These are phyloP conservation scores for Agarophyton chilense DNA, from an alignment of 23 red algal species.

Conservation along the genomic window DNA sequence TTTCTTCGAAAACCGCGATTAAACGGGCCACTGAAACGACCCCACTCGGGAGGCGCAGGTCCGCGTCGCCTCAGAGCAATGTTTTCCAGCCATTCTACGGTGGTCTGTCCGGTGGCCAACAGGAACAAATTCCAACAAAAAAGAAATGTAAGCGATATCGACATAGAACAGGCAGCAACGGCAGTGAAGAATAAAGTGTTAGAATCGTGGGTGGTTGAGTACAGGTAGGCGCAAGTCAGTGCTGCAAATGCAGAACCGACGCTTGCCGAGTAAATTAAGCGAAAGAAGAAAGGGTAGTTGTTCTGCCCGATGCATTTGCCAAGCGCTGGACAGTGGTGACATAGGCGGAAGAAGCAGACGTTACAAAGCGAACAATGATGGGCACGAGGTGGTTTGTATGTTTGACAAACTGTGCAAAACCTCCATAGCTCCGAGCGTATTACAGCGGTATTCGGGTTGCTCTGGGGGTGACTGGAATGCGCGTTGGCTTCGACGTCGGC, in stretches of 20 bases:
- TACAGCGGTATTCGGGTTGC: no score
- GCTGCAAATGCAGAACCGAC: slow-evolving; percentile 47
- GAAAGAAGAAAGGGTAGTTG: slow-evolving; percentile 82
- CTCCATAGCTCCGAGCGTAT: slow-evolving; percentile 22
- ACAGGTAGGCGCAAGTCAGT: neutral
- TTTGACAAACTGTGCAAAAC: slow-evolving; percentile 60
- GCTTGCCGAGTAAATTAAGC: slow-evolving; percentile 57
- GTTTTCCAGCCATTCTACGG: slow-evolving; percentile 67
- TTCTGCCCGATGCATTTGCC: slow-evolving; percentile 63
- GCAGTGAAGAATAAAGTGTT: slow-evolving; percentile 3
- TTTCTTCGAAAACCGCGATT: slow-evolving; percentile 5
- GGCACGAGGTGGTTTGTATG: slow-evolving; percentile 59
- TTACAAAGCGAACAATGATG: slow-evolving; percentile 83
- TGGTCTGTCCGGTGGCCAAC: slow-evolving; percentile 69
- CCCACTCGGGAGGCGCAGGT: neutral
- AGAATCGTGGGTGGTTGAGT: neutral
- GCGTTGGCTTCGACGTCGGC: no score
- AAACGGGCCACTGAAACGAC: slow-evolving; percentile 30
- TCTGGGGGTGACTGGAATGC: no score
- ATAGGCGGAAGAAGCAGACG: slow-evolving; percentile 66
- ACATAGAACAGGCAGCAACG: neutral
- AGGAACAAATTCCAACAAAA: slow-evolving; percentile 63
- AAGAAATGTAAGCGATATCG: slow-evolving; percentile 14
- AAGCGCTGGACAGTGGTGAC: slow-evolving; percentile 80
- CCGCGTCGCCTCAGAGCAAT: neutral